Conservation (phyloP, 768 basidiomycete species). For the Trametes elegans region DNA sequence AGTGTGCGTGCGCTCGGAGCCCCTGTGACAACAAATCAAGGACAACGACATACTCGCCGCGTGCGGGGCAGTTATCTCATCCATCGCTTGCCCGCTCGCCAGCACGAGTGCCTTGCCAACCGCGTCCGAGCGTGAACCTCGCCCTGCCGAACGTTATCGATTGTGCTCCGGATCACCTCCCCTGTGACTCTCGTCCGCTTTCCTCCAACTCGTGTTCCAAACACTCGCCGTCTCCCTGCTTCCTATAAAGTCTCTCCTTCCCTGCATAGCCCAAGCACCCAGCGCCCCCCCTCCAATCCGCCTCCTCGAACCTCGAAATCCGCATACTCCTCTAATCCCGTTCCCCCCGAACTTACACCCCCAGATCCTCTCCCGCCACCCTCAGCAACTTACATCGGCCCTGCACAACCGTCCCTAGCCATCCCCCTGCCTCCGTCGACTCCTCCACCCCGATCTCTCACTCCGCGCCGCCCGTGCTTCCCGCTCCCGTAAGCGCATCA, state of each 20-base stretch:
- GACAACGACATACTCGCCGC: neutral
- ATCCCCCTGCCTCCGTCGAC: slow-evolving; percentile 5
- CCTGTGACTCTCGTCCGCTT: slow-evolving; percentile 23
- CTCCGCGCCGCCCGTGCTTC: slow-evolving; percentile 8
- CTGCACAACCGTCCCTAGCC: slow-evolving; percentile 2
- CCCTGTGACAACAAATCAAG: slow-evolving; percentile 13
- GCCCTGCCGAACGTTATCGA: slow-evolving; percentile 28
- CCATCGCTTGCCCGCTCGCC: slow-evolving; percentile 1
- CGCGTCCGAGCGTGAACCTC: slow-evolving; percentile 5
- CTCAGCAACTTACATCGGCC: neutral
- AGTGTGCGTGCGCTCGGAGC: neutral
- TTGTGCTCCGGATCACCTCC: slow-evolving; percentile 25
- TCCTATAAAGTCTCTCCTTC: slow-evolving; percentile 34
- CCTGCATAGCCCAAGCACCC: slow-evolving; percentile 15
- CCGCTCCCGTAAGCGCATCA: slow-evolving; percentile 16
- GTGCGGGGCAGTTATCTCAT: neutral
- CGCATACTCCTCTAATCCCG: slow-evolving; percentile 2
- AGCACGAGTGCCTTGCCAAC: slow-evolving; percentile 11
- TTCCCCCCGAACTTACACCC: neutral
- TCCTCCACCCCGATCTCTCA: slow-evolving; percentile 15
- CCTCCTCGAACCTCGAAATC: slow-evolving; percentile 7
- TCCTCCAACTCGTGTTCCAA: slow-evolving; percentile 8
- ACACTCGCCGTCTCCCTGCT: slow-evolving; percentile 15
- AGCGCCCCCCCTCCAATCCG: slow-evolving; percentile 14
- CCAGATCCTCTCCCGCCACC: neutral